These are phyloP conservation scores for Penicillium bialowiezense DNA, from an alignment of 495 filamentous ascomycete species.

Conservation along the genomic window DNA sequence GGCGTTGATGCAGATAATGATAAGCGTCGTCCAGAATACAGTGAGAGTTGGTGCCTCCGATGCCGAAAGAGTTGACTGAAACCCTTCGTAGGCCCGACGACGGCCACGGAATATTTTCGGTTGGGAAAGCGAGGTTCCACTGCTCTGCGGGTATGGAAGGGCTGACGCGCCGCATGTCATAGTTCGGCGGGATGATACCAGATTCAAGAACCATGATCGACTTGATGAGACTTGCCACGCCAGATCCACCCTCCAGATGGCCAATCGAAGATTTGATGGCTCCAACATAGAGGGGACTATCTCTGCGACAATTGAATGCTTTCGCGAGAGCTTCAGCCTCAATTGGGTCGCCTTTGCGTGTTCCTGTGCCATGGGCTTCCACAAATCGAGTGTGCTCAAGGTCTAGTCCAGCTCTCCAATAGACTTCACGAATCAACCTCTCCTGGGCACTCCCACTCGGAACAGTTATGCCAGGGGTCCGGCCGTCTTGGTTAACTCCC, in stretches of 20 bases:
- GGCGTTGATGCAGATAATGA: slow-evolving; percentile 14
- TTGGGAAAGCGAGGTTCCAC: slow-evolving; percentile 18
- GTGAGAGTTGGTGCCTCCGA: slow-evolving; percentile 64
- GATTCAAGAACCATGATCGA: slow-evolving; percentile 36
- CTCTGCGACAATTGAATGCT: slow-evolving; percentile 19
- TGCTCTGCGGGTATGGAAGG: slow-evolving; percentile 18
- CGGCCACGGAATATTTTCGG: slow-evolving; percentile 15
- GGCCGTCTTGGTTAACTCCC: slow-evolving; percentile 51
- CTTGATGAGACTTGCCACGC: slow-evolving; percentile 42
- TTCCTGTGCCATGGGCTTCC: slow-evolving; percentile 49
- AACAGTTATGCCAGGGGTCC: slow-evolving; percentile 40
- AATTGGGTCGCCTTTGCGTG: slow-evolving; percentile 46
- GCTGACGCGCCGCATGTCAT: slow-evolving; percentile 34
- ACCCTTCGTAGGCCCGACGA: slow-evolving; percentile 41
- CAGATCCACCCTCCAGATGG: slow-evolving; percentile 45
- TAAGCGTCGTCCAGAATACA: slow-evolving; percentile 52
- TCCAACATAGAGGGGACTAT: slow-evolving; percentile 28
- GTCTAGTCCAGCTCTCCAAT: slow-evolving; percentile 31
- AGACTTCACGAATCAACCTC: slow-evolving; percentile 41
- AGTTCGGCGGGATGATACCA: slow-evolving; percentile 36
- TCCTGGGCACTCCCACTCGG: slow-evolving; percentile 39
- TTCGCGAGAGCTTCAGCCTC: slow-evolving; percentile 50
- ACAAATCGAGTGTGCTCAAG: slow-evolving; percentile 42
- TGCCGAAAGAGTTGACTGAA: slow-evolving; percentile 58
- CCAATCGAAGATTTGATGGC: slow-evolving; percentile 44